Evolutionary conservation across 805 yeast species (phyloP).

Genomic region (Cyberlindnera amylophila): DNA sequence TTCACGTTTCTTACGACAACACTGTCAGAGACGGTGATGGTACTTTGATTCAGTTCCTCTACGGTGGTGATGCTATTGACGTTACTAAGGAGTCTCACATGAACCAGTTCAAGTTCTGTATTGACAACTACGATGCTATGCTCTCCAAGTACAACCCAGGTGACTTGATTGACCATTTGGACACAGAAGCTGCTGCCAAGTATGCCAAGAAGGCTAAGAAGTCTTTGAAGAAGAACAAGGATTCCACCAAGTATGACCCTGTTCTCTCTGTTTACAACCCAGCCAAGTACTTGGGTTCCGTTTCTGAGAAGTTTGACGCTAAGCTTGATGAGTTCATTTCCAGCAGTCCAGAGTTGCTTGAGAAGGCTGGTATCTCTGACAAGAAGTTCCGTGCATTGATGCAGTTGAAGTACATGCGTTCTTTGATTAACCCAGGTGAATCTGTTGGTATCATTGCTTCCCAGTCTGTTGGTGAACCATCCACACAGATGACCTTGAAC

Average conservation of each 20-base stretch:
- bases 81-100: constrained; percentile 92
- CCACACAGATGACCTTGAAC: constrained; percentile 97
- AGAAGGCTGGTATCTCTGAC: constrained; percentile 49
- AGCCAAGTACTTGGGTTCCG: constrained; percentile 85
- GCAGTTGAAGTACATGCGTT: constrained; percentile 98
- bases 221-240: constrained; percentile 57
- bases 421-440: constrained; percentile 94
- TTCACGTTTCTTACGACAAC: constrained; percentile 89
- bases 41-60: constrained; percentile 85
- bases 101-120: constrained; percentile 90
- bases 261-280: constrained; percentile 84
- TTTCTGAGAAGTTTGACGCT: constrained; percentile 82
- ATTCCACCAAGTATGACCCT: constrained; percentile 79
- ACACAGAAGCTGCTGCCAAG: constrained; percentile 74
- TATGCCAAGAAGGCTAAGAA: constrained; percentile 84
- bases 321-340: constrained; percentile 70
- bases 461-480: constrained; percentile 98
- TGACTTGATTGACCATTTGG: constrained; percentile 64
- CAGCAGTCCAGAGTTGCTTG: constrained; percentile 51
- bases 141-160: constrained; percentile 84
- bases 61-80: constrained; percentile 97
- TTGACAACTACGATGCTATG: constrained; percentile 84
- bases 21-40: constrained; percentile 96
- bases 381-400: constrained; percentile 92
- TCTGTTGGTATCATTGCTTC: constrained; percentile 98